phyloP scores from a whole-genome alignment of 768 basidiomycete genomes.

The Naganishia friedmannii region DNA sequence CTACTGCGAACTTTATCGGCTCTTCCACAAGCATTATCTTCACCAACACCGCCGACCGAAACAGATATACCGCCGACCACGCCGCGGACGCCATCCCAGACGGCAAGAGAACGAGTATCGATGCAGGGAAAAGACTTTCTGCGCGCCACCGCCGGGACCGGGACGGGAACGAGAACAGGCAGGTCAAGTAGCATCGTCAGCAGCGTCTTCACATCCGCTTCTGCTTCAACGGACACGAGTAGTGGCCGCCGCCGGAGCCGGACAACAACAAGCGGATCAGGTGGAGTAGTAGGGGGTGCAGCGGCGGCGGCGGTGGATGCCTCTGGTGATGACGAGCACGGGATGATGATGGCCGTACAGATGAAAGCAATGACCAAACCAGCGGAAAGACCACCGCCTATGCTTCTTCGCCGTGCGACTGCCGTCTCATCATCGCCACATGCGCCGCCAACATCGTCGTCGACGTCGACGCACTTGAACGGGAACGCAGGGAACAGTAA shows the following conservation, averaged over 20 bases:
- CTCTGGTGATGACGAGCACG: too few relatives aligned
- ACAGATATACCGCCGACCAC: too few relatives aligned
- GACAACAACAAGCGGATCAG: neutral
- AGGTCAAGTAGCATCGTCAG: neutral
- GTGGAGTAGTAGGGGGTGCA: neutral
- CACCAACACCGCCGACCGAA: too few relatives aligned
- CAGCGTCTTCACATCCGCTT: neutral
- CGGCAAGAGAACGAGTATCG: too few relatives aligned
- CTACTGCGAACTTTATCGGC: too few relatives aligned
- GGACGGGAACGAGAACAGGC: too few relatives aligned
- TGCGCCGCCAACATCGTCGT: too few relatives aligned
- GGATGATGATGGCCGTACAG: constrained; percentile 39
- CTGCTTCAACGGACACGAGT: neutral
- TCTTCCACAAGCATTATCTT: too few relatives aligned
- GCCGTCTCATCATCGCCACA: constrained; percentile 31
- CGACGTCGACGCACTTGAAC: constrained; percentile 14
- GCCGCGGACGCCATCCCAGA: too few relatives aligned
- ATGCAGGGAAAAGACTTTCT: too few relatives aligned
- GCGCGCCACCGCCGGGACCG: too few relatives aligned
- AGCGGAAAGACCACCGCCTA: constrained; percentile 45
- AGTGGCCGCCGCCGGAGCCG: neutral
- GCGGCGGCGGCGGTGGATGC: too few relatives aligned
- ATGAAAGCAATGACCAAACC: constrained; percentile 43
- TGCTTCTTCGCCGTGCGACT: constrained; percentile 44
- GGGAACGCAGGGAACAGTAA: constrained; percentile 29